Base-by-base conservation (phyloP, 768 basidiomycete species). In the Strobilomyces echinocephalus region DNA sequence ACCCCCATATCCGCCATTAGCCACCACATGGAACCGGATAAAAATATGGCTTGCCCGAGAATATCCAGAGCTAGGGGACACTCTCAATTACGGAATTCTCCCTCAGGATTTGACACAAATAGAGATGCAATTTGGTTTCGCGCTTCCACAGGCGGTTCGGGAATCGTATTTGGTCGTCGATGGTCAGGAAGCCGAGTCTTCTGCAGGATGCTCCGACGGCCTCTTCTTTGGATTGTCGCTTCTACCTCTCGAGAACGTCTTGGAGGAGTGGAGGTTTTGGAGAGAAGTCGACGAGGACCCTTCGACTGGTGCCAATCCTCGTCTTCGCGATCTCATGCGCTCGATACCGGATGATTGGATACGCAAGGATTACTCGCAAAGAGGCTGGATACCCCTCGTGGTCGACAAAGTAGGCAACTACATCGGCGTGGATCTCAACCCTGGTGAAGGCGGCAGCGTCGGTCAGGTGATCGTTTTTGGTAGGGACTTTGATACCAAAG, bases 381-480 rank as follows among this genome's bases (percentile, higher is more conserved):
- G 91, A 50, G 95, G 97, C 8, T 99, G 97, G 97, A 82, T 99
- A 61, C 97, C 97, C 31, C 85, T 99, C 57, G 81, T 97, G 53
- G 85, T 86, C 36, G 97, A 99, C 73, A 90, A 91, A 61, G 85
- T 82, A 30, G 97, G 97, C 31, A 99, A 99, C 72, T 99, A 99
- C 67, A 80, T 98, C 54, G 97, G 97, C 52, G 79, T 99, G 44
- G 97, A 99, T 69, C 79, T 99, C 54, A 92, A 88, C 70, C 95
- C 95, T 8, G 89, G 68, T 9, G 83, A 86, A 64, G 72, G 73
- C 44, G 94, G 93, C 41, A 73, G 79, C 9, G 76, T 79, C 50
- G 97, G 97, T 7, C 97, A 99, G 67, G 95, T 97, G 44, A 97
- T 99, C 53, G 86, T 97, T 46, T 99, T 98, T 68, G 97, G 97